A percentile compares a stretch with the other conserved stretches of the same genome.
These are phyloP conservation scores for Trichophyton verrucosum DNA, from an alignment of 2,329 filamentous ascomycete species.

Conservation along the genomic window DNA sequence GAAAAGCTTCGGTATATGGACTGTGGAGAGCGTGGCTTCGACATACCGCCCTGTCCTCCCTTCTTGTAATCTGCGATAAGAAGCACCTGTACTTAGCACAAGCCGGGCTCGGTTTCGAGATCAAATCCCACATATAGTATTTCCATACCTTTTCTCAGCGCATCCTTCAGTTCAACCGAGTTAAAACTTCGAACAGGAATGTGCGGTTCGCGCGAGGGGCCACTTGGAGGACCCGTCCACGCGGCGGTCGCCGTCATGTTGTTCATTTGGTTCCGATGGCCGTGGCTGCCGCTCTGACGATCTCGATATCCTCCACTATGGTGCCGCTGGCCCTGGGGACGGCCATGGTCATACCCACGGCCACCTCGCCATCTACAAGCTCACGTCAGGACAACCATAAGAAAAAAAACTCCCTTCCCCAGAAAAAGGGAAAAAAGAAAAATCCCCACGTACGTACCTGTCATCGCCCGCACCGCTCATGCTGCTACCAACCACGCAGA, in stretches of 20 bases:
- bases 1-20: background rate
- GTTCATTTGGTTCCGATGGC: constrained; percentile 18
- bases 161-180: constrained; percentile 29
- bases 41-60: constrained; percentile 18
- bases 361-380: constrained; percentile 30
- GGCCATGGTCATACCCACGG: constrained; percentile 25
- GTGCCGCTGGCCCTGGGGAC: constrained; percentile 28
- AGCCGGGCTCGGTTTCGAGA: background rate
- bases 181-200: constrained; percentile 35
- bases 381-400: constrained; percentile 1
- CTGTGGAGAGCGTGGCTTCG: background rate
- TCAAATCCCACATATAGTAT: background rate
- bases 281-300: constrained; percentile 22
- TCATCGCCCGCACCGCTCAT: constrained; percentile 30
- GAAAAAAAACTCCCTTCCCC: background rate
- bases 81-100: background rate
- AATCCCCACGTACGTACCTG: constrained; percentile 18
- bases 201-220: constrained; percentile 27
- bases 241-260: constrained; percentile 15
- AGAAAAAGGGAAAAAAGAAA: background rate
- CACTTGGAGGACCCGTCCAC: constrained; percentile 17
- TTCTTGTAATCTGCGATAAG: background rate
- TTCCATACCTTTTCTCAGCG: constrained; percentile 29
- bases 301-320: constrained; percentile 18
- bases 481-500: constrained; percentile 11